Evolutionary conservation across 2,329 filamentous ascomycete species (phyloP).

Genomic region (Phaeosphaeriaceae sp.): DNA sequence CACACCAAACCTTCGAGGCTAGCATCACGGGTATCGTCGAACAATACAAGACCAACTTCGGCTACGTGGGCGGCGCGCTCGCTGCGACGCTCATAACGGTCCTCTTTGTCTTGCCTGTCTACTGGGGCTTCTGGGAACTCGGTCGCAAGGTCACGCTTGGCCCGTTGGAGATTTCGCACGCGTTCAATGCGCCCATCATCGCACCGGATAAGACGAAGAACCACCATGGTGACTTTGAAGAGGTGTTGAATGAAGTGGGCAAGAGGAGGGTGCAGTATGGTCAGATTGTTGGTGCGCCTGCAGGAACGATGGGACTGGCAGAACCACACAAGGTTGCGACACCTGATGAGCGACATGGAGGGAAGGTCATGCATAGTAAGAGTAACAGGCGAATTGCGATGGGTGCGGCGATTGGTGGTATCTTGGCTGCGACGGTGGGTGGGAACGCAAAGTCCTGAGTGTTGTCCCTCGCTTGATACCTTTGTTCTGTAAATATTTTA

Average conservation of each 20-base stretch:
- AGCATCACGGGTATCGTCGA: slow-evolving; percentile 31
- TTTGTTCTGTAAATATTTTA: background rate
- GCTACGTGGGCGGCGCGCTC: slow-evolving; percentile 40
- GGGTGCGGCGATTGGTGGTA: slow-evolving; percentile 18
- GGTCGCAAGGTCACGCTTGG: slow-evolving; percentile 44
- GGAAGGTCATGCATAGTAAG: slow-evolving; percentile 5
- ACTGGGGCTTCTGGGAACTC: slow-evolving; percentile 47
- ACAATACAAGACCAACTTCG: slow-evolving; percentile 34
- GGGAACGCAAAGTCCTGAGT: slow-evolving; percentile 6
- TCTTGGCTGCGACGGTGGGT: slow-evolving; percentile 15
- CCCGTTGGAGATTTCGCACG: slow-evolving; percentile 46
- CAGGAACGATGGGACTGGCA: slow-evolving; percentile 28
- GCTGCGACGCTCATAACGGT: slow-evolving; percentile 40
- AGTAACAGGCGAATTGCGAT: slow-evolving; percentile 12
- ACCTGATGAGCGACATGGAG: slow-evolving; percentile 4
- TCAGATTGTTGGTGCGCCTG: slow-evolving; percentile 21
- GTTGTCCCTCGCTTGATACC: too few species aligned
- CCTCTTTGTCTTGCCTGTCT: slow-evolving; percentile 40
- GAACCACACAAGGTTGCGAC: slow-evolving; percentile 22
- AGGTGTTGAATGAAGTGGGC: slow-evolving; percentile 28
- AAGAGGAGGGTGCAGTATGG: slow-evolving; percentile 27
- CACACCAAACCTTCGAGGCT: slow-evolving; percentile 14
- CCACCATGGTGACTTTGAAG: slow-evolving; percentile 29
- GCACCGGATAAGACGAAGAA: slow-evolving; percentile 20
- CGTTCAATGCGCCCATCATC: slow-evolving; percentile 38